Conservation (phyloP, 2,329 filamentous ascomycete species). For the Stachybotrys chlorohalonatus region DNA sequence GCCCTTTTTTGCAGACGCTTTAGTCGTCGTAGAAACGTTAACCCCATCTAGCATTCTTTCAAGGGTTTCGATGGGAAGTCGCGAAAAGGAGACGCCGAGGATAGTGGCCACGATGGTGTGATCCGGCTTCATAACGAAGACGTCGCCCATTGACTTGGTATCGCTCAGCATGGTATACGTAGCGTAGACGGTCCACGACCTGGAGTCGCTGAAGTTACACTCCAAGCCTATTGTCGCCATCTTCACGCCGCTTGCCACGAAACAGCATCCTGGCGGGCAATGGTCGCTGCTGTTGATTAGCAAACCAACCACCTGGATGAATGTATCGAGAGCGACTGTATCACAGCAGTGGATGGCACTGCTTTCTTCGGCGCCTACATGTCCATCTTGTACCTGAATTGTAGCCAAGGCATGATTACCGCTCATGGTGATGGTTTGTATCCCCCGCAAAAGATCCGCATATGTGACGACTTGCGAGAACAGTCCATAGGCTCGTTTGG, state of each 20-base stretch:
- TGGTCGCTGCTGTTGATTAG: not conserved
- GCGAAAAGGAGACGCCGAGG: not conserved
- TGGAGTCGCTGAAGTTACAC: not conserved
- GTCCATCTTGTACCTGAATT: not conserved
- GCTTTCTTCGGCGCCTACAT: not conserved
- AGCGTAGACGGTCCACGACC: not conserved
- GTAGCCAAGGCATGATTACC: not conserved
- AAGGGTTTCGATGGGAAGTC: not conserved
- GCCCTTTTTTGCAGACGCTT: not conserved
- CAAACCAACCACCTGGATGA: not conserved
- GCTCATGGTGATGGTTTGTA: not conserved
- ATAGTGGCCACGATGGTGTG: not conserved
- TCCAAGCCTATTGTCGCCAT: not conserved
- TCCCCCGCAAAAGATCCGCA: not conserved
- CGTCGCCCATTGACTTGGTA: not conserved
- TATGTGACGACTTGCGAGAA: not conserved
- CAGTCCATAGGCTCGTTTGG: not conserved
- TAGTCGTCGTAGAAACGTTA: not conserved
- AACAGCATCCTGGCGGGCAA: no score
- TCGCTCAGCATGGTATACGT: not conserved
- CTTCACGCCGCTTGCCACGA: not conserved
- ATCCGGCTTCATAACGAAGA: not conserved
- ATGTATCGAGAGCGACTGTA: not conserved
- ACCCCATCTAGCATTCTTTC: not conserved
- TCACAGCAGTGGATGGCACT: not conserved